Evolutionary conservation across 2,329 filamentous ascomycete genomes (phyloP).

Genomic region (Fusarium devonianum): DNA sequence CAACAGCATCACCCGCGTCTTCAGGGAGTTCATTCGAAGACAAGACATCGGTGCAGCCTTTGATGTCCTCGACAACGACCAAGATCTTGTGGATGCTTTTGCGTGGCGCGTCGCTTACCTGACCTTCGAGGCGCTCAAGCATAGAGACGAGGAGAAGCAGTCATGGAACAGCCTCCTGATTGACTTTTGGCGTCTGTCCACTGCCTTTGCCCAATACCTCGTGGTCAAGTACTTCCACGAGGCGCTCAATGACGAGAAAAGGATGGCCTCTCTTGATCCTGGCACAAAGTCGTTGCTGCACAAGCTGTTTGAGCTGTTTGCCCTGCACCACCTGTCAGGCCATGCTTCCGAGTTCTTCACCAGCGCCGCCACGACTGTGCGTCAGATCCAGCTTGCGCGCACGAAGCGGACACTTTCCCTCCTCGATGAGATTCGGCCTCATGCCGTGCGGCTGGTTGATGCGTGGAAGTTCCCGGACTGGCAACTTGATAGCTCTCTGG

Average conservation of each 20-base stretch:
- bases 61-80: conserved; percentile 74
- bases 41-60: conserved; percentile 76
- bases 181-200: conserved; percentile 79
- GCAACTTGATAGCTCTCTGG: conserved; percentile 76
- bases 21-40: conserved; percentile 68
- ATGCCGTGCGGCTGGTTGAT: conserved; percentile 75
- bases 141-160: conserved; percentile 76
- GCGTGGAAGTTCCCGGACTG: conserved; percentile 80
- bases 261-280: conserved; percentile 61
- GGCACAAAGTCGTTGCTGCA: conserved; percentile 66
- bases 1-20: conserved; percentile 58
- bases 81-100: conserved; percentile 75
- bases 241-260: conserved; percentile 53
- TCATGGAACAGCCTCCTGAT: conserved; percentile 80
- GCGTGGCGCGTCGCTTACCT: conserved; percentile 78
- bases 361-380: conserved; percentile 71
- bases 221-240: conserved; percentile 76
- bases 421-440: conserved; percentile 74
- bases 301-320: conserved; percentile 84
- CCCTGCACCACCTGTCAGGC: conserved; percentile 67
- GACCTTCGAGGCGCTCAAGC: conserved; percentile 77
- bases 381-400: conserved; percentile 74
- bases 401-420: conserved; percentile 73
- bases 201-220: conserved; percentile 78
- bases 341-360: conserved; percentile 78